Evolutionary conservation across 2,329 filamentous ascomycete species (phyloP).

Genomic region (Mollisiaceae sp.): DNA sequence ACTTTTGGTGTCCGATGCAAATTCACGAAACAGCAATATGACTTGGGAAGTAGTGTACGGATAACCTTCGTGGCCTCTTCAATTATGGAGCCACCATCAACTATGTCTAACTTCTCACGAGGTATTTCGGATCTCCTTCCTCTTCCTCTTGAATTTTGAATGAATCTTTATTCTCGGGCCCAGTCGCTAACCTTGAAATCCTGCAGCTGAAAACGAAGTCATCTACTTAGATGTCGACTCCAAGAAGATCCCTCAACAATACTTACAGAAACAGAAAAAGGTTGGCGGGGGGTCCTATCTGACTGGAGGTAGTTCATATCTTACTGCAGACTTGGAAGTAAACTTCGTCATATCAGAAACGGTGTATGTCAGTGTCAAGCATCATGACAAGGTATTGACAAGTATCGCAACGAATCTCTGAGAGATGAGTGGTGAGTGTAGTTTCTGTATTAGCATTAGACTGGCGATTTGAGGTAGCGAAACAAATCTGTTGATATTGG

Average conservation of each 20-base stretch:
- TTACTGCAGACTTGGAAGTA: slow-evolving; percentile 8
- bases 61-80: slow-evolving; percentile 8
- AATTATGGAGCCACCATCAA: slow-evolving; percentile 9
- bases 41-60: slow-evolving; percentile 4
- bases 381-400: neutral
- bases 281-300: neutral
- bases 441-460: neutral
- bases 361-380: slow-evolving; percentile 3
- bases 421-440: neutral
- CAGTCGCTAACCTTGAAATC: neutral
- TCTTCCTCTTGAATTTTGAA: neutral
- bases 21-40: slow-evolving; percentile 3
- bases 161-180: neutral
- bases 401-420: neutral
- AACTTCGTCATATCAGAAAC: neutral
- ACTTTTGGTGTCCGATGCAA: neutral
- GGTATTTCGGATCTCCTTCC: neutral
- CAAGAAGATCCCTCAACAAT: neutral
- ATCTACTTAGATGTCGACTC: slow-evolving; percentile 9
- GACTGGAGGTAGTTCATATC: neutral
- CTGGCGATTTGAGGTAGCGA: no score
- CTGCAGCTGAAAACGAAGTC: slow-evolving; percentile 10
- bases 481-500: neutral
- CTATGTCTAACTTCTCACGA: slow-evolving; percentile 4
- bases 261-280: neutral